Conservation (phyloP, 805 yeast species). For the Ogataea allantospora region DNA sequence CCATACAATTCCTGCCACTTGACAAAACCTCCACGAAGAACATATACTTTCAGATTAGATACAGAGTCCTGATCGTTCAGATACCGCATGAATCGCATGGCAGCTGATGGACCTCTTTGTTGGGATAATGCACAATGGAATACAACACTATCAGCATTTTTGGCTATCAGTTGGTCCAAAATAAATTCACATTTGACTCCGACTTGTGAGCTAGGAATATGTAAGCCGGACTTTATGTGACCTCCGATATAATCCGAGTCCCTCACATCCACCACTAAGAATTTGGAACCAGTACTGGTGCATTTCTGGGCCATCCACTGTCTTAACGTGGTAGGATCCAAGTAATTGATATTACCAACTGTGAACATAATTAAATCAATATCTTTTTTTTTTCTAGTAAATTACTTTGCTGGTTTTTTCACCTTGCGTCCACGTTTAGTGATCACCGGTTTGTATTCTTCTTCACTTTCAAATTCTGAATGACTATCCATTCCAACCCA, state of each 20-base stretch:
- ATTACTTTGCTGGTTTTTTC: constrained; percentile 7
- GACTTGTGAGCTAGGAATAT: constrained; percentile 54
- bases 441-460: constrained; percentile 15
- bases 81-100: constrained; percentile 56
- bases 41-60: constrained; percentile 47
- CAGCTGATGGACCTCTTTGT: constrained; percentile 87
- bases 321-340: constrained; percentile 45
- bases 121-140: constrained; percentile 93
- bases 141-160: constrained; percentile 50
- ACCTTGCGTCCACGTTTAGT: constrained; percentile 10
- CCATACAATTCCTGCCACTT: constrained; percentile 82
- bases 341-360: constrained; percentile 44
- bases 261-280: constrained; percentile 76
- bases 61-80: constrained; percentile 32
- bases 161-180: constrained; percentile 33
- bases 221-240: constrained; percentile 55
- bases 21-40: constrained; percentile 81
- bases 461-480: constrained; percentile 24
- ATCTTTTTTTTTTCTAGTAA: constrained; percentile 7
- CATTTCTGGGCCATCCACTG: constrained; percentile 44
- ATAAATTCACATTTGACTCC: constrained; percentile 39
- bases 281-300: constrained; percentile 39
- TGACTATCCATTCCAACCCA: constrained; percentile 35
- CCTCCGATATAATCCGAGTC: constrained; percentile 82
- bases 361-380: constrained; percentile 19